Percentiles rank a stretch among this genome's conserved stretches.
Conservation (phyloP, 2,329 filamentous ascomycete genomes). For the Fusarium longipes region DNA sequence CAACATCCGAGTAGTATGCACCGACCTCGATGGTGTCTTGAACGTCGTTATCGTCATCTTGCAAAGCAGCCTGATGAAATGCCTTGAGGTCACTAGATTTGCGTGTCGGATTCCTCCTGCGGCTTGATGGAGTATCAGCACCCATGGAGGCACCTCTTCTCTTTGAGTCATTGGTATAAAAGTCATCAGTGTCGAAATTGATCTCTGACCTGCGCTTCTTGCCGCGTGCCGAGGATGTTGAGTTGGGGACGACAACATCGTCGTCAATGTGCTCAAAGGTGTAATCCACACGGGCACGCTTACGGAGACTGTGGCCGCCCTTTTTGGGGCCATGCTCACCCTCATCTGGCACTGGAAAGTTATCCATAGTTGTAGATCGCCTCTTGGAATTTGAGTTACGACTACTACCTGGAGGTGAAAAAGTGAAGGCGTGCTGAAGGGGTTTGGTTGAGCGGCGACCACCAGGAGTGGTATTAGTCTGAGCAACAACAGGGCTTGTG, state of each 20-base stretch:
- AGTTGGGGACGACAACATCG: constrained; percentile 55
- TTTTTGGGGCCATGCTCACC: constrained; percentile 64
- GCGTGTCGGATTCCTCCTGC: constrained; percentile 56
- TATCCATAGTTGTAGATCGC: constrained; percentile 59
- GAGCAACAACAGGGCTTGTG: constrained; percentile 49
- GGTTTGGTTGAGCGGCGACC: constrained; percentile 51
- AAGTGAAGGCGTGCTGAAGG: constrained; percentile 52
- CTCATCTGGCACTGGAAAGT: constrained; percentile 54
- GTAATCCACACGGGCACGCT: constrained; percentile 68
- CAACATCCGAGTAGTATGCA: constrained; percentile 52
- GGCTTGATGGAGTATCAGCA: constrained; percentile 51
- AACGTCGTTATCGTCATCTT: constrained; percentile 60
- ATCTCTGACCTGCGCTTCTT: constrained; percentile 54
- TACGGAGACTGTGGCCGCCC: constrained; percentile 68
- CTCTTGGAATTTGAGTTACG: constrained; percentile 53
- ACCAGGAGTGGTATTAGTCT: constrained; percentile 50
- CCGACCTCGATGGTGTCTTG: constrained; percentile 70
- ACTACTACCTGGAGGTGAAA: constrained; percentile 51
- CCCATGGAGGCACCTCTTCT: constrained; percentile 54
- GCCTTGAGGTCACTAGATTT: constrained; percentile 52
- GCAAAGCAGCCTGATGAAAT: constrained; percentile 47
- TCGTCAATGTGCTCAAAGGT: constrained; percentile 65
- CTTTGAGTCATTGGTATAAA: constrained; percentile 47
- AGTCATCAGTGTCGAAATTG: constrained; percentile 51
- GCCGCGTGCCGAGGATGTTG: constrained; percentile 49